phyloP scores from a whole-genome alignment of 192 early-diverging fungal genomes.

The Dissophora globulifera region DNA sequence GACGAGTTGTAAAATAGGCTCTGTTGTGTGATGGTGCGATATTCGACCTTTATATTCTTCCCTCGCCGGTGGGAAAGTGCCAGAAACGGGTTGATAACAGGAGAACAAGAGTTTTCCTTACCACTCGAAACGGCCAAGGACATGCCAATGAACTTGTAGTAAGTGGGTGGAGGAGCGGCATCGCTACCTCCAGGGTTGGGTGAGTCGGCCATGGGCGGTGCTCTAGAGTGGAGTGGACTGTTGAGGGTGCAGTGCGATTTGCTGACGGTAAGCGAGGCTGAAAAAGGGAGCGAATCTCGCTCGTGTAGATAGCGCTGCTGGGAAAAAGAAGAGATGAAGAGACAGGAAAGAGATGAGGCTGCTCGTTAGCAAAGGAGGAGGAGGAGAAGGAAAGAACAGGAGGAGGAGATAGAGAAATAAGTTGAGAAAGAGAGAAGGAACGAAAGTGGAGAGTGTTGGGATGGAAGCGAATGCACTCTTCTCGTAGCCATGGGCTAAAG shows the following conservation, averaged over 20 bases:
- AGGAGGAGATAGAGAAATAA: neutral
- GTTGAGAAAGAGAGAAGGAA: neutral
- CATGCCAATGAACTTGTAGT: slow-evolving; percentile 85
- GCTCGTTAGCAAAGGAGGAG: neutral
- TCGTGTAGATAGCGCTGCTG: no score
- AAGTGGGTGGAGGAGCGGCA: slow-evolving; percentile 32
- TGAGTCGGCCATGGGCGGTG: slow-evolving; percentile 9
- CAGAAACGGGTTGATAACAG: no score
- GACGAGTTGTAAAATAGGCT: no score
- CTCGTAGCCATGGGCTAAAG: no score
- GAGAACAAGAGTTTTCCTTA: slow-evolving; percentile 42
- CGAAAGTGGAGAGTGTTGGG: neutral
- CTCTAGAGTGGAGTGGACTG: no score
- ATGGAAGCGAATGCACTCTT: no score
- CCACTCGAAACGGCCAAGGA: slow-evolving; percentile 77
- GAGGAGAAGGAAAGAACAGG: neutral
- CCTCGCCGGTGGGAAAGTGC: no score
- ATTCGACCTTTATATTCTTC: no score
- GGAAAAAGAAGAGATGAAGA: no score
- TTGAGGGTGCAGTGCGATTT: no score
- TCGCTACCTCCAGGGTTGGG: slow-evolving; percentile 1
- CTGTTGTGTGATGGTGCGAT: no score
- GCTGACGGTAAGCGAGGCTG: neutral
- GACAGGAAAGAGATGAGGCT: no score
- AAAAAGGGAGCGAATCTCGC: neutral